Evolutionary conservation across 1,284 basidiomycete genomes (phyloP).

Genomic region (Irpex sp.): DNA sequence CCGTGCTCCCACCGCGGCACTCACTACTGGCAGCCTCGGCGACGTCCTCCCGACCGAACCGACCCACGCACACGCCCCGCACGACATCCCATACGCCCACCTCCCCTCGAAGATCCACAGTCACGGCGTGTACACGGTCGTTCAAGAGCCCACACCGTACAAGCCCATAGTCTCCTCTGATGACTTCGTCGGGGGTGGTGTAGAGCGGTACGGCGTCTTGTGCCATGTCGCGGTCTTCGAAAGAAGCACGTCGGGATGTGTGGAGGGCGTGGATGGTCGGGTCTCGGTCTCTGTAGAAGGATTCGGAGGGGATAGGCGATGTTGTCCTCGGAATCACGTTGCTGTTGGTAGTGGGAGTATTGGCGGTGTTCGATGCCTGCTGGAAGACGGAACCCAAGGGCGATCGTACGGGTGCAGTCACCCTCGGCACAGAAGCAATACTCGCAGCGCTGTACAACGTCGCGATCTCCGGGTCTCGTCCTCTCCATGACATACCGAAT

Average conservation of each 20-base stretch:
- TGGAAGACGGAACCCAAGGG: slow-evolving; percentile 31
- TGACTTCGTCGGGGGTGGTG: slow-evolving; percentile 59
- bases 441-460: slow-evolving; percentile 80
- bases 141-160: slow-evolving; percentile 83
- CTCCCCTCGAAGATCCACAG: slow-evolving; percentile 82
- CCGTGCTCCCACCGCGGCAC: slow-evolving; percentile 16
- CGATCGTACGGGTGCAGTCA: slow-evolving; percentile 21
- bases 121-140: slow-evolving; percentile 88
- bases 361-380: slow-evolving; percentile 3
- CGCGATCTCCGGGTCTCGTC: slow-evolving; percentile 70
- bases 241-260: slow-evolving; percentile 50
- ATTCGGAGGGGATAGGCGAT: slow-evolving; percentile 19
- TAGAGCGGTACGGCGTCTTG: slow-evolving; percentile 71
- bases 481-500: slow-evolving; percentile 31
- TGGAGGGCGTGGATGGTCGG: slow-evolving; percentile 32
- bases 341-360: slow-evolving; percentile 12
- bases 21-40: slow-evolving; percentile 35
- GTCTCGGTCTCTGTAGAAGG: slow-evolving; percentile 24
- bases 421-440: slow-evolving; percentile 60
- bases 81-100: slow-evolving; percentile 94
- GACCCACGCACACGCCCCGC: slow-evolving; percentile 71
- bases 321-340: slow-evolving; percentile 21
- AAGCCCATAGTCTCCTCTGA: slow-evolving; percentile 78
- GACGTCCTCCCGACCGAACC: slow-evolving; percentile 63
- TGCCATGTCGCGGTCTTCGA: slow-evolving; percentile 60